phyloP scores from a whole-genome alignment of 495 filamentous ascomycete genomes.

The Lentithecium fluviatile region DNA sequence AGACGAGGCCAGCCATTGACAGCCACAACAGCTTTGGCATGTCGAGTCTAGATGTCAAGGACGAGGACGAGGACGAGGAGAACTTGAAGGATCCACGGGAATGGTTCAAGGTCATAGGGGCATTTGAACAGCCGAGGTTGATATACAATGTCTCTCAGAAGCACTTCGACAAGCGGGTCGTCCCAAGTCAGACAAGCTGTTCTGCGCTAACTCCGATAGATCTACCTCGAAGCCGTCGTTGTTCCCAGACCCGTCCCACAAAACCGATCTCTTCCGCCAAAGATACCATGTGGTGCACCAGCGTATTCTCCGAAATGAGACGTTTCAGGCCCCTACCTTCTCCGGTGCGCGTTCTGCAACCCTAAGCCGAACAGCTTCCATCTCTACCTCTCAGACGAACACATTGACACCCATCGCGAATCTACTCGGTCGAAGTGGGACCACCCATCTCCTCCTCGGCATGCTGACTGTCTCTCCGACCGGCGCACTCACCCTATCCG shows the following conservation, averaged over 20 bases:
- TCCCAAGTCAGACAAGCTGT: background rate
- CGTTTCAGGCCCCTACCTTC: conserved; percentile 79
- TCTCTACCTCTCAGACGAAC: conserved; percentile 61
- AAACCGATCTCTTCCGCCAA: conserved; percentile 82
- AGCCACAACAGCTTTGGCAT: conserved; percentile 64
- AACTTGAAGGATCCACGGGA: conserved; percentile 60
- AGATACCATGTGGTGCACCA: conserved; percentile 89
- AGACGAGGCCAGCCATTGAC: conserved; percentile 46
- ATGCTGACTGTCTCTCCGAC: conserved; percentile 78
- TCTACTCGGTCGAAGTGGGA: conserved; percentile 83
- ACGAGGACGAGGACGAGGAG: conserved; percentile 60
- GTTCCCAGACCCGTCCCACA: conserved; percentile 75
- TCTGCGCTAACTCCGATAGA: conserved; percentile 15
- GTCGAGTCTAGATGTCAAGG: conserved; percentile 57
- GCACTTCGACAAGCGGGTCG: conserved; percentile 72
- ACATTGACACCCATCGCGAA: conserved; percentile 93
- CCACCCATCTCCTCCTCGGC: conserved; percentile 82
- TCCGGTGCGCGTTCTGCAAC: conserved; percentile 50
- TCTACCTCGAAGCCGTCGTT: conserved; percentile 55
- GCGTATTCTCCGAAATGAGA: conserved; percentile 84
- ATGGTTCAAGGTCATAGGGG: conserved; percentile 75
- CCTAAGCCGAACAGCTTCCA: conserved; percentile 57
- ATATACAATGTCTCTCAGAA: conserved; percentile 85
- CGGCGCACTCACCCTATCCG: conserved; percentile 75
- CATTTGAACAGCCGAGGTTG: conserved; percentile 83